Base-by-base conservation (phyloP, 1,139 yeast genomes). In the Lodderomyces orthopsilosis region DNA sequence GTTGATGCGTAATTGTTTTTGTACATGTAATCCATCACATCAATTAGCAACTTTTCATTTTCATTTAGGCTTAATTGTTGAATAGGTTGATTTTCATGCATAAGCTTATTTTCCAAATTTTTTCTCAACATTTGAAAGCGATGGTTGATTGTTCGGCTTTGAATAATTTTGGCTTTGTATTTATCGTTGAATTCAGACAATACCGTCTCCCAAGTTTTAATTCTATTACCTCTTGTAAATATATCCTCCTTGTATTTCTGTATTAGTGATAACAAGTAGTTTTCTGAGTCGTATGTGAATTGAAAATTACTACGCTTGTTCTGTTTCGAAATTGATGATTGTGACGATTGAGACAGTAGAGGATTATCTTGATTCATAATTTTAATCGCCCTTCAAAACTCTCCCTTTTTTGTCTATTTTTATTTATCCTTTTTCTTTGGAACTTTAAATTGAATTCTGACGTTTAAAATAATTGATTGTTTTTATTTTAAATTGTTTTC, bases 91-190 rank as follows among this genome's bases (percentile, higher is more conserved):
- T 48, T 49, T 30, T 55, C 61, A 37, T 46, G 55, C 10, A 52
- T 38, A 28, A 59, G 44, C 39, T 61, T 50, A 32, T 56, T 47
- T 40, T 60, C 60, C 26, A 62, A 49, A 47, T 64, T 63, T 41
- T 53, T 55, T 12, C 59, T 53, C 12, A 64, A 44, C 7, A 45
- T 43, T 40, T 59, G 60, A 47, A 62, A 64, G 23, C 68, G 52
- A 38, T 63, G 64, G 41, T 58, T 63, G 38, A 64, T 53, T 7
- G 68, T 64, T 36, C 68, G 41, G n/a, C 63, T 54, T 46, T 63
- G 68, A 2, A 62, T 45, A 14, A 63, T 58, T 14, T 50, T 51
- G 27, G 62, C 42, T 22, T 55, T 46, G 38, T 52, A 51, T 15
- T 46, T 46, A 4, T 47, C 45, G 44, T 64, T 64, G 43, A 63